phyloP scores from a whole-genome alignment of 2,329 filamentous ascomycete genomes.

The Alternaria metachromatica region DNA sequence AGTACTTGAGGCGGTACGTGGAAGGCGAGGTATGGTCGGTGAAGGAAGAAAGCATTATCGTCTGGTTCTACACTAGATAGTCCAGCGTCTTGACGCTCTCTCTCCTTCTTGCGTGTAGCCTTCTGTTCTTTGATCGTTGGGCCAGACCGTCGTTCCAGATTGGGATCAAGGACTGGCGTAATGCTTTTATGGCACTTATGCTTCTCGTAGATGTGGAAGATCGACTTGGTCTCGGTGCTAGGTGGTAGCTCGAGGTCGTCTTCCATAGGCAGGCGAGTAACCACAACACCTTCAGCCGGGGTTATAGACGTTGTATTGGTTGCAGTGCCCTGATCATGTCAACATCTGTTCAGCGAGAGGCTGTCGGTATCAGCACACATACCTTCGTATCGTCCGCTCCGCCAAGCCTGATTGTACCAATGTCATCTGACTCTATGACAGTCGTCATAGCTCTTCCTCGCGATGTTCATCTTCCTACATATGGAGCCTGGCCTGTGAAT shows the following conservation, averaged over 20 bases:
- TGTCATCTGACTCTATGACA: not conserved
- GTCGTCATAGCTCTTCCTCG: not conserved
- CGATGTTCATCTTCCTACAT: not conserved
- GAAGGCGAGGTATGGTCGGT: slow-evolving; percentile 40
- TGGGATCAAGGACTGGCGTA: not conserved
- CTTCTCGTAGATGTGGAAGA: slow-evolving; percentile 2
- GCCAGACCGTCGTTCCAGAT: slow-evolving; percentile 1
- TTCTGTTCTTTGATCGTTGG: slow-evolving; percentile 19
- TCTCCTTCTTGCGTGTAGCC: slow-evolving; percentile 10
- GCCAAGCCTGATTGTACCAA: not conserved
- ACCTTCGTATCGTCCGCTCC: not conserved
- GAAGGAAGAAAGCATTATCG: slow-evolving; percentile 34
- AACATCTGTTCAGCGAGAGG: not conserved
- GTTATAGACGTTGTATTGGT: not conserved
- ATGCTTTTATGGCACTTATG: not conserved
- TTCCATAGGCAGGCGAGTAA: not conserved
- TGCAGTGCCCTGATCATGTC: not conserved
- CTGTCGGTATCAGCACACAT: not conserved
- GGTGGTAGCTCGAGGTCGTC: not conserved
- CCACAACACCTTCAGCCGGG: not conserved
- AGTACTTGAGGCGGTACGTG: slow-evolving; percentile 38
- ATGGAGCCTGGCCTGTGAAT: not conserved
- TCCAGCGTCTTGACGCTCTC: slow-evolving; percentile 14
- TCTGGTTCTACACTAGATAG: slow-evolving; percentile 4
- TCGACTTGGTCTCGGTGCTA: not conserved